These are phyloP conservation scores for Eruca vesicaria DNA, from an alignment of 441 rosid genomes.

Conservation along the genomic window DNA sequence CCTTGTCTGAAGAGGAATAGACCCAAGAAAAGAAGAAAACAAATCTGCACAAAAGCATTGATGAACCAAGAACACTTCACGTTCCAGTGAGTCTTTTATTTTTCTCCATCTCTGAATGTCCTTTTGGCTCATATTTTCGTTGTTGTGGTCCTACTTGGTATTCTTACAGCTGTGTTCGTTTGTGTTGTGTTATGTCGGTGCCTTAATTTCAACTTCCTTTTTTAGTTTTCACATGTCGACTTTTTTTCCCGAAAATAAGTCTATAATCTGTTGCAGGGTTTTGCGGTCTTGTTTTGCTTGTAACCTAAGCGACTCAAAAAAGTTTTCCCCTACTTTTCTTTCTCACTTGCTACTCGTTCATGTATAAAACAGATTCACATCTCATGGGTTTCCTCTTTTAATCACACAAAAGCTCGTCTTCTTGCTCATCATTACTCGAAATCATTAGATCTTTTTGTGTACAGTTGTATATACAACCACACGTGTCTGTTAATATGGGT, in stretches of 20 bases:
- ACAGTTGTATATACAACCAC: constrained; percentile 28
- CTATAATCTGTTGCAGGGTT: constrained; percentile 11
- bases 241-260: neutral
- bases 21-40: constrained; percentile 9
- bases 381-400: neutral
- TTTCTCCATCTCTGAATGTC: neutral
- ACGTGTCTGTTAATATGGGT: constrained; percentile 20
- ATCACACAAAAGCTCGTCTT: neutral
- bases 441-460: neutral
- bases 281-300: constrained; percentile 26
- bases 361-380: too few relatives aligned
- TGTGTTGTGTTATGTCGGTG: constrained; percentile 30
- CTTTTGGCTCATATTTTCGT: neutral
- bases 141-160: constrained; percentile 22
- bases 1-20: neutral
- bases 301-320: constrained; percentile 20
- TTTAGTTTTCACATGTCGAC: constrained; percentile 18
- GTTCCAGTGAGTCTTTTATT: neutral
- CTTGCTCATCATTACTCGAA: neutral
- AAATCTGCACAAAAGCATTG: neutral
- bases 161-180: constrained; percentile 19
- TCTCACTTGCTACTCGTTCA: neutral
- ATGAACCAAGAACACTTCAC: neutral
- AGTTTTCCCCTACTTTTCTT: too few relatives aligned
- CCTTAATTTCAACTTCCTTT: constrained; percentile 23